phyloP scores from a whole-genome alignment of 164 flowering plant genomes.

The grape (Vitis vinifera) region DNA sequence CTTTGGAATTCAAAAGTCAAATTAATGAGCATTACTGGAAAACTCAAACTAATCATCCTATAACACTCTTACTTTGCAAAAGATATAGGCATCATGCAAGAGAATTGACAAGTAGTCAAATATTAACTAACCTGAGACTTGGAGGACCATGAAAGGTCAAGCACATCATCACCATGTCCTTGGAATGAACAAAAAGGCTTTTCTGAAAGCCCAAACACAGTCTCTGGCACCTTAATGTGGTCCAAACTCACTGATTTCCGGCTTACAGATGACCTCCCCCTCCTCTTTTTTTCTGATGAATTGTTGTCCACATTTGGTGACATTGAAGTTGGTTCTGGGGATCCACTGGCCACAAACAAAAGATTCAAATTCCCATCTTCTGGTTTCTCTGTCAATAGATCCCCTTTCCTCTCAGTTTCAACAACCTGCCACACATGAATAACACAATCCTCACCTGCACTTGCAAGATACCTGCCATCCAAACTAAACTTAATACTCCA shows the following conservation, averaged over 20 bases:
- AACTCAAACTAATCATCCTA: not conserved
- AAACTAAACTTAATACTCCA: conserved; percentile 95
- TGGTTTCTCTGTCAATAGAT: conserved; percentile 59
- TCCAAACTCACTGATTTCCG: conserved; percentile 79
- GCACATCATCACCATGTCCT: conserved; percentile 91
- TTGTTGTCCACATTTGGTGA: conserved; percentile 47
- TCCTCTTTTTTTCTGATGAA: conserved; percentile 64
- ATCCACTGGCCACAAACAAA: conserved; percentile 53
- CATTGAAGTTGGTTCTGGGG: conserved; percentile 66
- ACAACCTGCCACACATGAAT: conserved; percentile 92
- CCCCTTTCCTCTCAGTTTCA: conserved; percentile 86
- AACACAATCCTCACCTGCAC: conserved; percentile 97
- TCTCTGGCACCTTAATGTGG: conserved; percentile 69
- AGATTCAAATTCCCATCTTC: conserved; percentile 65
- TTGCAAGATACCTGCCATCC: conserved; percentile 90
- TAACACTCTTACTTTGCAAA: not conserved
- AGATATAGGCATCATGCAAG: not conserved
- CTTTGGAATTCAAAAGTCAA: not conserved
- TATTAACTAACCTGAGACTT: conserved; percentile 77
- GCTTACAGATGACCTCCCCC: conserved; percentile 65
- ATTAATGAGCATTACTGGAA: not conserved
- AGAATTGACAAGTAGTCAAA: not conserved
- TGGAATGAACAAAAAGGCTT: conserved; percentile 84
- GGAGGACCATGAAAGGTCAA: conserved; percentile 99
- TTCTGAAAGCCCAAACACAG: conserved; percentile 81